phyloP scores from a whole-genome alignment of 345 rosid species.

The Physaria fendleri region DNA sequence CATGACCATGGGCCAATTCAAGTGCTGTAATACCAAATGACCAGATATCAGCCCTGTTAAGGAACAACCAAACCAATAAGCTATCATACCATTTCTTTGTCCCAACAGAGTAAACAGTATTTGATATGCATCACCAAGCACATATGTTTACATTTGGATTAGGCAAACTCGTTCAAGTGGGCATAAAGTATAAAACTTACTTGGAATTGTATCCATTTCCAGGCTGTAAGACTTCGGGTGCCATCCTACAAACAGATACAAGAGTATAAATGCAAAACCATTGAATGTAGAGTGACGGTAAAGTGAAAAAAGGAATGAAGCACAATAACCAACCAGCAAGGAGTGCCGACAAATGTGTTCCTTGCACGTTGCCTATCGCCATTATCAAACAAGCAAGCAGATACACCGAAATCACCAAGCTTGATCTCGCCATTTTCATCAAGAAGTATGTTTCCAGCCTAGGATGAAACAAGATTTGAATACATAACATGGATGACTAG shows the following conservation, averaged over 20 bases:
- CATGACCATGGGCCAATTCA: slow-evolving; percentile 99
- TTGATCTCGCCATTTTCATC: slow-evolving; percentile 75
- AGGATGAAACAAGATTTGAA: slow-evolving; percentile 4
- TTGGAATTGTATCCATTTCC: slow-evolving; percentile 97
- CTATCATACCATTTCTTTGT: not conserved
- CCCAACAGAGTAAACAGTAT: not conserved
- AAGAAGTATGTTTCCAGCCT: slow-evolving; percentile 98
- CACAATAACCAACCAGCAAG: slow-evolving; percentile 71
- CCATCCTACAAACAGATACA: slow-evolving; percentile 71
- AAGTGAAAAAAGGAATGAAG: not conserved
- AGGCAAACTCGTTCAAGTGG: not conserved
- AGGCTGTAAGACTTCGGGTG: slow-evolving; percentile 98
- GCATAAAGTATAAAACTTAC: slow-evolving; percentile 40
- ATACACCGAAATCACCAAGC: slow-evolving; percentile 97
- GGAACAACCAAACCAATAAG: slow-evolving; percentile 24
- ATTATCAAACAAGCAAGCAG: slow-evolving; percentile 96
- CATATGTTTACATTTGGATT: not conserved
- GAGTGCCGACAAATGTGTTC: slow-evolving; percentile 98
- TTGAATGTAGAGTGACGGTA: not conserved
- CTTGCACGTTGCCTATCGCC: slow-evolving; percentile 96
- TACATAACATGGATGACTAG: not conserved
- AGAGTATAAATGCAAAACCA: not conserved
- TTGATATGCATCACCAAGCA: not conserved
- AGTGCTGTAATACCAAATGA: slow-evolving; percentile 96
- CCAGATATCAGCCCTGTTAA: slow-evolving; percentile 96